Evolutionary conservation across 805 yeast species (phyloP).

Genomic region (Ogataea pini): DNA sequence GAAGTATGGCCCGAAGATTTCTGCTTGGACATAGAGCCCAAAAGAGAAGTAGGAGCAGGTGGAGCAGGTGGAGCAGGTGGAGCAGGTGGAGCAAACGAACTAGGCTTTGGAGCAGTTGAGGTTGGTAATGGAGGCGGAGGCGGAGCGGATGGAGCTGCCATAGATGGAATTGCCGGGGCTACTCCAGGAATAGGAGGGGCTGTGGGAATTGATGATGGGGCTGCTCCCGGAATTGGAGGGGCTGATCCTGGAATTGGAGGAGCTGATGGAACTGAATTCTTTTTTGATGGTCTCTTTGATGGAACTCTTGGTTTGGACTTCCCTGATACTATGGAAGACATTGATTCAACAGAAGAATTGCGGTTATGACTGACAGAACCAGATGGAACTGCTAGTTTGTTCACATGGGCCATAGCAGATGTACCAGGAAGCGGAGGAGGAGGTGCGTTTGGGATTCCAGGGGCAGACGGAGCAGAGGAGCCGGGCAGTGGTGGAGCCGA

Average conservation of each 20-base stretch:
- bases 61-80: slow-evolving; percentile 26
- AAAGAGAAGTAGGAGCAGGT: slow-evolving; percentile 20
- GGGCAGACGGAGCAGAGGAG: slow-evolving; percentile 30
- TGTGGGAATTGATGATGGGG: slow-evolving; percentile 17
- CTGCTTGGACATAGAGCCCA: neutral
- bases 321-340: slow-evolving; percentile 14
- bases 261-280: neutral
- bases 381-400: slow-evolving; percentile 9
- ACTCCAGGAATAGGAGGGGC: slow-evolving; percentile 21
- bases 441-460: slow-evolving; percentile 1
- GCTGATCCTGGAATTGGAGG: slow-evolving; percentile 3
- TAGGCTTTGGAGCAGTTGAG: slow-evolving; percentile 16
- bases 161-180: slow-evolving; percentile 22
- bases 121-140: slow-evolving; percentile 16
- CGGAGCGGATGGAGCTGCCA: slow-evolving; percentile 22
- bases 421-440: neutral
- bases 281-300: slow-evolving; percentile 20
- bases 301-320: slow-evolving; percentile 24
- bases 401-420: neutral
- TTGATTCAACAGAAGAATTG: slow-evolving; percentile 15
- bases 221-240: slow-evolving; percentile 9
- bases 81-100: slow-evolving; percentile 24
- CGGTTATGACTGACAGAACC: slow-evolving; percentile 10
- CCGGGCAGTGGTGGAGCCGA: slow-evolving; percentile 30
- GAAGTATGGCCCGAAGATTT: slow-evolving; percentile 34